Evolutionary conservation across 176 grass and related monocot species (phyloP).

Genomic region (Bonia amplexicaulis): DNA sequence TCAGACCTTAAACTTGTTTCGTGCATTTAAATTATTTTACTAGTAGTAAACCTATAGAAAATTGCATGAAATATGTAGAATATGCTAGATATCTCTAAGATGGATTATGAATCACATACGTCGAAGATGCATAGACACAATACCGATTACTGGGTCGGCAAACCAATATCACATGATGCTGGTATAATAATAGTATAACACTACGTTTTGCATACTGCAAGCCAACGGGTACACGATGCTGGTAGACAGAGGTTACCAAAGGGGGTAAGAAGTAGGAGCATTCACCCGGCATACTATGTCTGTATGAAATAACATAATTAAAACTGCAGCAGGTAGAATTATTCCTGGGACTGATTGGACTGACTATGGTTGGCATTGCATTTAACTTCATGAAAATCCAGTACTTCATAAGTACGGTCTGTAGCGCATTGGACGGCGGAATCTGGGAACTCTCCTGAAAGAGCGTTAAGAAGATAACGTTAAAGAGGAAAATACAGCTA

Average conservation of each 20-base stretch:
- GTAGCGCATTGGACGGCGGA: slow-evolving; percentile 50
- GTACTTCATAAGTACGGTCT: slow-evolving; percentile 39
- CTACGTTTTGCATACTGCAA: neutral
- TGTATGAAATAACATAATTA: neutral
- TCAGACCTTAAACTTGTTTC: no score
- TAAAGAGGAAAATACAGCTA: neutral
- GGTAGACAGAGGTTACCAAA: no score
- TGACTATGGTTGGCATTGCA: neutral
- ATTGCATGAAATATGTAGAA: no score
- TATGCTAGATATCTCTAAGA: no score
- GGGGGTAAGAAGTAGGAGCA: no score
- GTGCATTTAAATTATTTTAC: no score
- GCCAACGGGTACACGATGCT: no score
- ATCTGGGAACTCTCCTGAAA: slow-evolving; percentile 57
- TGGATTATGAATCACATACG: neutral
- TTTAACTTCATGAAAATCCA: neutral
- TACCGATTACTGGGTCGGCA: neutral
- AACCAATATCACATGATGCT: neutral
- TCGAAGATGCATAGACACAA: neutral
- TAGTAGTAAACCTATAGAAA: no score
- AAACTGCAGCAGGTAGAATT: slow-evolving; percentile 11
- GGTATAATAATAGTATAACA: neutral
- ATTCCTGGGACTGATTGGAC: neutral
- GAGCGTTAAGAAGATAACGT: neutral
- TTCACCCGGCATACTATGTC: neutral